Conservation (phyloP, 2,329 filamentous ascomycete species). For the Fusarium concolor region DNA sequence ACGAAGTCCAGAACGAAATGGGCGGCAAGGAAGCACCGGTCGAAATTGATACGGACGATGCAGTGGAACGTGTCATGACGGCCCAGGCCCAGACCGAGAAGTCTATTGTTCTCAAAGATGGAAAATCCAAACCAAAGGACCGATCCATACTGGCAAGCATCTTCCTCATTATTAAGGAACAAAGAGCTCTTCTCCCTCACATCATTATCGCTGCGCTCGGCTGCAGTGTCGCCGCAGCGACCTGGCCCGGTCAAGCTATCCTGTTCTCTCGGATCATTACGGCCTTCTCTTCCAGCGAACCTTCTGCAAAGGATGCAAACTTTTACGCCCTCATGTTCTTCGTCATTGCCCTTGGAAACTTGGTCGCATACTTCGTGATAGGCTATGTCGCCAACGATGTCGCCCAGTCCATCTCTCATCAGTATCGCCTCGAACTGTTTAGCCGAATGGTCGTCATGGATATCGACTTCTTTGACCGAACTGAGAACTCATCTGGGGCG, state of each 20-base stretch:
- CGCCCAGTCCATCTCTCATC: constrained; percentile 36
- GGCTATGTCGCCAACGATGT: constrained; percentile 36
- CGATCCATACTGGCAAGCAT: constrained; percentile 21
- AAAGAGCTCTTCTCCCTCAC: constrained; percentile 15
- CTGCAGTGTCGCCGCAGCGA: constrained; percentile 40
- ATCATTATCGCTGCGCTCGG: background rate
- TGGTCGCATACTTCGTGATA: constrained; percentile 38
- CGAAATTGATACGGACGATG: background rate
- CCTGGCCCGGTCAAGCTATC: constrained; percentile 50
- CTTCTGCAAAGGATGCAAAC: constrained; percentile 45
- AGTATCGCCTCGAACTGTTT: constrained; percentile 47
- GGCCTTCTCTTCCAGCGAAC: constrained; percentile 38
- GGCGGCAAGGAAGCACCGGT: background rate
- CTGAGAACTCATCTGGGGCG: constrained; percentile 50
- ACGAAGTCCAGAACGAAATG: background rate
- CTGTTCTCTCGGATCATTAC: constrained; percentile 48
- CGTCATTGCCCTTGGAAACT: constrained; percentile 40
- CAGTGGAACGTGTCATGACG: constrained; percentile 5
- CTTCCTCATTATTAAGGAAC: constrained; percentile 29
- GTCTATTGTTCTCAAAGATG: background rate
- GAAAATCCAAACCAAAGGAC: background rate
- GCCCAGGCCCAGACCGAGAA: constrained; percentile 13
- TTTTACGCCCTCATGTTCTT: constrained; percentile 53
- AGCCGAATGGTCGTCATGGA: constrained; percentile 53
- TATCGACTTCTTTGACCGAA: constrained; percentile 54